Evolutionary conservation across 2,329 filamentous ascomycete species (phyloP).

Genomic region (Aspergillus pseudoterreus): DNA sequence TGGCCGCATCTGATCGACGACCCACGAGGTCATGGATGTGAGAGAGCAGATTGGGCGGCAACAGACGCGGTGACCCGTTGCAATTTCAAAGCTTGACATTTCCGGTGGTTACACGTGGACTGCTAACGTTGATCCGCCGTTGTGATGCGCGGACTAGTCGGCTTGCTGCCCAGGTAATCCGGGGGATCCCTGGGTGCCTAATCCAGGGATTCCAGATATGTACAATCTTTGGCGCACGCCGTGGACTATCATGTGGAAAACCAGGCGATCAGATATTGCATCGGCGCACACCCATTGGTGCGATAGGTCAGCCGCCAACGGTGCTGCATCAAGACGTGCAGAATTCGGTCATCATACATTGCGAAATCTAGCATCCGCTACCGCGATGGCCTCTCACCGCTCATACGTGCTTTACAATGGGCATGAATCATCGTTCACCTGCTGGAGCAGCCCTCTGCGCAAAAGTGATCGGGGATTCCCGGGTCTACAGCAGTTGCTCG

Average conservation of each 20-base stretch:
- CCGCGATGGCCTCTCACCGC: not conserved
- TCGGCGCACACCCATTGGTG: not conserved
- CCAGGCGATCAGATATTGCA: not conserved
- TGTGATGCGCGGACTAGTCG: not conserved
- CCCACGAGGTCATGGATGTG: not conserved
- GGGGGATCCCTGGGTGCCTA: not conserved
- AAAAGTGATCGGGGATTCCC: too few species aligned
- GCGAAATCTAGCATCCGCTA: not conserved
- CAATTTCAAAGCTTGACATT: constrained; percentile 4
- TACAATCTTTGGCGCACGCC: not conserved
- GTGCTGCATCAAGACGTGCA: not conserved
- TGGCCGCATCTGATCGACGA: not conserved
- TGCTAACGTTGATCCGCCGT: not conserved
- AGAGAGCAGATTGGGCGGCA: constrained; percentile 1
- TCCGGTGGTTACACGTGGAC: constrained; percentile 7
- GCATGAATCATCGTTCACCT: not conserved
- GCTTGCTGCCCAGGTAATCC: not conserved
- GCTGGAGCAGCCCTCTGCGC: too few species aligned
- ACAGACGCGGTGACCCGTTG: not conserved
- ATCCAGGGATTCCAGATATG: not conserved
- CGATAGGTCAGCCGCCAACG: not conserved
- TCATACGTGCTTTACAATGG: not conserved
- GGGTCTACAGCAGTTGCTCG: too few species aligned
- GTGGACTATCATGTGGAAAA: not conserved
- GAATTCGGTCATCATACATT: not conserved